These are phyloP conservation scores for Cladosporium sp. DNA, from an alignment of 2,329 filamentous ascomycete genomes.

Conservation along the genomic window DNA sequence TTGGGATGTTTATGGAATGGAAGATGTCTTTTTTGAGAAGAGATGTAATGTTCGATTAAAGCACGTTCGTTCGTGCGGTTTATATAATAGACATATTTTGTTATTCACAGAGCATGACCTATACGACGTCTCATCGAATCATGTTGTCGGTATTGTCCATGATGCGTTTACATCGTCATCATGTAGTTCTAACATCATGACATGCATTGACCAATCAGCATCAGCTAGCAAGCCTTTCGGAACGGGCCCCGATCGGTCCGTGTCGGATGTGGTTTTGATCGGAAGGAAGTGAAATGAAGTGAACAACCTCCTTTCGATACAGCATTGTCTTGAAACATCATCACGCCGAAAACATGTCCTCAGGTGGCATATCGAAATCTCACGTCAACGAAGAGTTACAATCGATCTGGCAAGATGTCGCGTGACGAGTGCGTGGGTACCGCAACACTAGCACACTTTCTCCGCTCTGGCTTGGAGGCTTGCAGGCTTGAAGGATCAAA, in stretches of 20 bases:
- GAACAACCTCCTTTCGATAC: too few species aligned
- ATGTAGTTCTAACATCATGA: background rate
- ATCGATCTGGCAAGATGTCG: slow-evolving; percentile 2
- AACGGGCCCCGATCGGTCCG: too few species aligned
- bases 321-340: too few species aligned
- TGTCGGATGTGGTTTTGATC: too few species aligned
- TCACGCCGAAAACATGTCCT: too few species aligned
- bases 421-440: background rate
- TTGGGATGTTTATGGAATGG: background rate
- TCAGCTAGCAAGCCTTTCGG: too few species aligned
- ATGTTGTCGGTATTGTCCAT: slow-evolving; percentile 6
- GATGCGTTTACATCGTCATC: slow-evolving; percentile 6
- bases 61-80: too few species aligned
- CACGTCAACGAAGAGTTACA: too few species aligned
- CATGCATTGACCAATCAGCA: slow-evolving; percentile 2
- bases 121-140: background rate
- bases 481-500: background rate
- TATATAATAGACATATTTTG: too few species aligned
- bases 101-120: background rate
- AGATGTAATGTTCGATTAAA: background rate
- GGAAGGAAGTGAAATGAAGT: too few species aligned
- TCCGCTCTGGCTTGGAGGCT: background rate
- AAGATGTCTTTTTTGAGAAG: background rate
- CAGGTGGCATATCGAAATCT: too few species aligned
- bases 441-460: too few species aligned